Percentiles rank a stretch among this genome's conserved stretches.
These are phyloP conservation scores for Ceratocystis cacaofunesta DNA, from an alignment of 2,329 filamentous ascomycete genomes.

Conservation along the genomic window DNA sequence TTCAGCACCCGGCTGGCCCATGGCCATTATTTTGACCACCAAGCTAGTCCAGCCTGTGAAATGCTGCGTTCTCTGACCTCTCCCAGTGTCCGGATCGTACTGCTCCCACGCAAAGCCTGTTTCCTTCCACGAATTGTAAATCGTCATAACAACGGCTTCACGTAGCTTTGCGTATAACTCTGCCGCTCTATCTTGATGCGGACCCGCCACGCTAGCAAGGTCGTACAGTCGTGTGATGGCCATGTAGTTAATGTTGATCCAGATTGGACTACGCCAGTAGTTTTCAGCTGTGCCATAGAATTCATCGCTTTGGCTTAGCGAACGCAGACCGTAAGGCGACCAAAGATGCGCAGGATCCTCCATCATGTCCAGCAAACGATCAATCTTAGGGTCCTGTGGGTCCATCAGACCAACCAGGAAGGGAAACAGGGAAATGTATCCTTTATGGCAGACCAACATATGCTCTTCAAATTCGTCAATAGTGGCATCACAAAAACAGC, in stretches of 20 bases:
- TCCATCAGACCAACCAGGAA: conserved; percentile 73
- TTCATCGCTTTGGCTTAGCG: conserved; percentile 67
- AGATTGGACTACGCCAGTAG: conserved; percentile 90
- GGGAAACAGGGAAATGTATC: conserved; percentile 86
- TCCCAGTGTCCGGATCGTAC: conserved; percentile 85
- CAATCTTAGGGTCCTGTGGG: conserved; percentile 58
- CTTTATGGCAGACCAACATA: conserved; percentile 82
- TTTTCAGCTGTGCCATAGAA: conserved; percentile 87
- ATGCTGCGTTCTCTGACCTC: conserved; percentile 89
- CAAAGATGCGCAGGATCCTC: conserved; percentile 75
- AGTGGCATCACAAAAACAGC: conserved; percentile 86
- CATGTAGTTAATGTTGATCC: conserved; percentile 94
- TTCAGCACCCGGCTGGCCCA: conserved; percentile 42
- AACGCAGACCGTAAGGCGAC: conserved; percentile 76
- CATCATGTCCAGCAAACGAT: conserved; percentile 61
- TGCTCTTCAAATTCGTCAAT: conserved; percentile 93
- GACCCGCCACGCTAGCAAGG: conserved; percentile 39
- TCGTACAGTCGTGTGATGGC: conserved; percentile 26
- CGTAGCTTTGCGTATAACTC: conserved; percentile 63
- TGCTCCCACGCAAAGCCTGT: conserved; percentile 98
- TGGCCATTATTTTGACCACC: conserved; percentile 92
- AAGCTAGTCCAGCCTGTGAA: conserved; percentile 99
- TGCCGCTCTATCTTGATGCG: conserved; percentile 52
- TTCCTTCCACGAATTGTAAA: conserved; percentile 73
- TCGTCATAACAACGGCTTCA: conserved; percentile 73